These are phyloP conservation scores for Didymella sp. DNA, from an alignment of 2,329 filamentous ascomycete genomes.

Conservation along the genomic window DNA sequence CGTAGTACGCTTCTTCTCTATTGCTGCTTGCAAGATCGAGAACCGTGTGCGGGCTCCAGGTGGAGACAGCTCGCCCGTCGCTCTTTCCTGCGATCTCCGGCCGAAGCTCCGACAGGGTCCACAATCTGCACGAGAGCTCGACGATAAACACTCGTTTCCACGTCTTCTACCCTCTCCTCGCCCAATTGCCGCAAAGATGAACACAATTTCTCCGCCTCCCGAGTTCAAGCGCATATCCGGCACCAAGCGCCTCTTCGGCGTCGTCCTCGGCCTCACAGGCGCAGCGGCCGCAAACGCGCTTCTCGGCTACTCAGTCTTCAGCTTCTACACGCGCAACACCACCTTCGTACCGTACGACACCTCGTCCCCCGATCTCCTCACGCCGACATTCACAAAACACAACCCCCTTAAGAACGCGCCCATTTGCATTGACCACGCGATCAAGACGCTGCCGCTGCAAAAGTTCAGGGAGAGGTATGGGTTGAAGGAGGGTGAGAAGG, in stretches of 20 bases:
- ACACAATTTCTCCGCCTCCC: conserved; percentile 46
- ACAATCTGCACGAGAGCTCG: neutral
- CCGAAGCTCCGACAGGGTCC: conserved; percentile 22
- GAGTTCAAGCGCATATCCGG: conserved; percentile 41
- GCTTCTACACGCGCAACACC: conserved; percentile 46
- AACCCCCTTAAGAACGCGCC: conserved; percentile 48
- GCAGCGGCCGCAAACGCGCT: conserved; percentile 39
- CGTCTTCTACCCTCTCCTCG: no score
- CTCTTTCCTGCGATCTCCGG: conserved; percentile 1
- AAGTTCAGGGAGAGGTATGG: conserved; percentile 39
- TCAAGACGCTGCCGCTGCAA: conserved; percentile 46
- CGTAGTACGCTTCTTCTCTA: neutral
- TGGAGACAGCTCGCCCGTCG: neutral
- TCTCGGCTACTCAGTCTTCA: conserved; percentile 46
- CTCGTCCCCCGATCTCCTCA: conserved; percentile 36
- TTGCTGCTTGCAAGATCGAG: neutral
- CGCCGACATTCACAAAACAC: conserved; percentile 31
- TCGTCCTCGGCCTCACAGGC: conserved; percentile 43
- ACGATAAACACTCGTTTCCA: neutral
- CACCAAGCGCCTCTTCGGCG: conserved; percentile 39
- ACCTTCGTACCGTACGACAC: conserved; percentile 47
- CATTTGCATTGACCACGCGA: conserved; percentile 47
- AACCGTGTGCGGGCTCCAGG: neutral
- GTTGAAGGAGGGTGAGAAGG: conserved; percentile 15
- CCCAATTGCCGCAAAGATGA: conserved; percentile 30